Evolutionary conservation across 192 early-diverging fungal genomes (phyloP).

Genomic region (Entrophospora sp.): DNA sequence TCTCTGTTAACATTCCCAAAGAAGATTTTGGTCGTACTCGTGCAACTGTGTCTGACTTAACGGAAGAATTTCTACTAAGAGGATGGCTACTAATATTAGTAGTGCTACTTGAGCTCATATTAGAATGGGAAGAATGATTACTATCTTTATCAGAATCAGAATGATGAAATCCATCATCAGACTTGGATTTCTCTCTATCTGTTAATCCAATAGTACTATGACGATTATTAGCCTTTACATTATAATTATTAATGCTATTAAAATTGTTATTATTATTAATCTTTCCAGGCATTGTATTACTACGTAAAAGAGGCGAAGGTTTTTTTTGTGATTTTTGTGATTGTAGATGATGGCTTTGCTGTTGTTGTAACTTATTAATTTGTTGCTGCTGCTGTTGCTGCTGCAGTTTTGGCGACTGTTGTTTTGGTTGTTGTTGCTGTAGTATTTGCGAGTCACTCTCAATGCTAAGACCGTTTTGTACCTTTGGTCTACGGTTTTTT

Average conservation of each 20-base stretch:
- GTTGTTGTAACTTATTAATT: no score
- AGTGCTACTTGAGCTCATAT: slow-evolving; percentile 4
- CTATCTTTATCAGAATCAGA: slow-evolving; percentile 22
- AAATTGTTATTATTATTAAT: not conserved
- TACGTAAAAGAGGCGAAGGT: not conserved
- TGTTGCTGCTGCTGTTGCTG: no score
- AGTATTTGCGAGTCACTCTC: no score
- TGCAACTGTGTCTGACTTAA: not conserved
- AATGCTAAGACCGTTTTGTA: no score
- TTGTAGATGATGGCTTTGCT: no score
- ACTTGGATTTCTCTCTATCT: slow-evolving; percentile 12
- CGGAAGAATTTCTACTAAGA: slow-evolving; percentile 5
- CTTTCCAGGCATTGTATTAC: not conserved
- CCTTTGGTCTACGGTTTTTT: no score
- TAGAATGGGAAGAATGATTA: slow-evolving; percentile 10
- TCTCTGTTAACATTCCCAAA: slow-evolving; percentile 8
- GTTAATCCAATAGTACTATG: not conserved
- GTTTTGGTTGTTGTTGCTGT: no score
- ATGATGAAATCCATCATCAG: slow-evolving; percentile 17
- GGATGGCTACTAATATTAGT: not conserved
- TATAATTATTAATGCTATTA: not conserved
- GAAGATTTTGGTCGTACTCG: slow-evolving; percentile 17
- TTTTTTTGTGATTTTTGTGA: no score
- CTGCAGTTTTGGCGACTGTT: no score
- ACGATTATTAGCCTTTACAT: no score